These are phyloP conservation scores for Centaurea solstitialis DNA, from an alignment of 129 eudicot genomes.

Conservation along the genomic window DNA sequence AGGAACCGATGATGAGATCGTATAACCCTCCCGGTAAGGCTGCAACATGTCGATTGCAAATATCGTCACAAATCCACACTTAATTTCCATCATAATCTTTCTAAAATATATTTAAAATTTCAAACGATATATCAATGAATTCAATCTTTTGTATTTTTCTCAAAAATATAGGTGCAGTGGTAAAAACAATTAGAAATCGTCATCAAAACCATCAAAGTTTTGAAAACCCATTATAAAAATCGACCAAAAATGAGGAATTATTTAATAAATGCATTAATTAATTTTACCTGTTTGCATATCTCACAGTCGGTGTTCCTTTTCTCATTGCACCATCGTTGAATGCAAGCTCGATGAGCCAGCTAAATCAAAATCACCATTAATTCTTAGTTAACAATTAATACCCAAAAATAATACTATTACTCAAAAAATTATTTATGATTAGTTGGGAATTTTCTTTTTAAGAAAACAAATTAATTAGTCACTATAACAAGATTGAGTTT, in stretches of 20 bases:
- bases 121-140: too few relatives aligned
- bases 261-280: neutral
- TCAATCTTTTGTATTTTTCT: too few relatives aligned
- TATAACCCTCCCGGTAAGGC: constrained; percentile 19
- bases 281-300: constrained; percentile 19
- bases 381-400: too few relatives aligned
- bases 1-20: neutral
- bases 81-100: neutral
- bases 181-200: neutral
- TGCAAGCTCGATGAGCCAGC: constrained; percentile 19
- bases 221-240: neutral
- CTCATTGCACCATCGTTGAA: constrained; percentile 22
- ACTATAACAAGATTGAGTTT: too few relatives aligned
- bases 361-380: neutral
- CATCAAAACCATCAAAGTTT: neutral
- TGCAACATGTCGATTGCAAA: neutral
- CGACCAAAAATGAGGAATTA: neutral
- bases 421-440: neutral
- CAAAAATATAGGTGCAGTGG: neutral
- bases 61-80: neutral
- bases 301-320: constrained; percentile 7
- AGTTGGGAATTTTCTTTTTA: neutral
- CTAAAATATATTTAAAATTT: neutral
- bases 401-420: neutral
- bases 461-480: too few relatives aligned